These are phyloP conservation scores for Apostasia shenzhenica DNA, from an alignment of 106 monocot genomes.

Conservation along the genomic window DNA sequence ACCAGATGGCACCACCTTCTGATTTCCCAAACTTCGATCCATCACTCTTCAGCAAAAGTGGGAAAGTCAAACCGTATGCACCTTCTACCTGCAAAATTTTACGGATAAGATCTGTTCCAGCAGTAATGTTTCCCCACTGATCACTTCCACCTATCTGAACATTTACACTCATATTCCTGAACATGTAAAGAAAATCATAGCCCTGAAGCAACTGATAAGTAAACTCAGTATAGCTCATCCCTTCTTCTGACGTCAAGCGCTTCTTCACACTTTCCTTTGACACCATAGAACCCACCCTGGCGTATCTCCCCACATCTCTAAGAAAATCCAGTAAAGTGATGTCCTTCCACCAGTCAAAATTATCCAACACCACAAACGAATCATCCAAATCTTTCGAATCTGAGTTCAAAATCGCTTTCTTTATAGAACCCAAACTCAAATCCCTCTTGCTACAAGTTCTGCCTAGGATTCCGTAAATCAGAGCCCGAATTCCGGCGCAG, in stretches of 20 bases:
- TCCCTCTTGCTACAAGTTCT: neutral
- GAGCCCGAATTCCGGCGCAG: slow-evolving; percentile 26
- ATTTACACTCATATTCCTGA: slow-evolving; percentile 81
- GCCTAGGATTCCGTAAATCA: slow-evolving; percentile 38
- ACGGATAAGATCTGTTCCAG: slow-evolving; percentile 84
- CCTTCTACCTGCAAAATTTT: slow-evolving; percentile 81
- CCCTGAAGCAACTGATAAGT: slow-evolving; percentile 95
- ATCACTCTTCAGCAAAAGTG: slow-evolving; percentile 85
- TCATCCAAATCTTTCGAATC: neutral
- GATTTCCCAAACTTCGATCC: slow-evolving; percentile 94
- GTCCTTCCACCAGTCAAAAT: slow-evolving; percentile 87
- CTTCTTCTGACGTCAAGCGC: slow-evolving; percentile 72
- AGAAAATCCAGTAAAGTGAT: slow-evolving; percentile 72
- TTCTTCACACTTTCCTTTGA: slow-evolving; percentile 95
- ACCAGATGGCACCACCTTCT: slow-evolving; percentile 80
- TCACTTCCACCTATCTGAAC: slow-evolving; percentile 96
- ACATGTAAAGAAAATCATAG: slow-evolving; percentile 80
- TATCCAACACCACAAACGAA: slow-evolving; percentile 54
- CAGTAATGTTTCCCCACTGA: slow-evolving; percentile 96
- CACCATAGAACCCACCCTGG: slow-evolving; percentile 87
- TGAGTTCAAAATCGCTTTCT: slow-evolving; percentile 18
- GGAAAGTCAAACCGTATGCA: slow-evolving; percentile 88
- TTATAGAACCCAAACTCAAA: neutral
- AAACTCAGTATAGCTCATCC: slow-evolving; percentile 93
- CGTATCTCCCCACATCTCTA: slow-evolving; percentile 64